A percentile compares a stretch with the other conserved stretches of the same genome.
These are phyloP conservation scores for Geopyxis carbonaria DNA, from an alignment of 495 filamentous ascomycete species.

Conservation along the genomic window DNA sequence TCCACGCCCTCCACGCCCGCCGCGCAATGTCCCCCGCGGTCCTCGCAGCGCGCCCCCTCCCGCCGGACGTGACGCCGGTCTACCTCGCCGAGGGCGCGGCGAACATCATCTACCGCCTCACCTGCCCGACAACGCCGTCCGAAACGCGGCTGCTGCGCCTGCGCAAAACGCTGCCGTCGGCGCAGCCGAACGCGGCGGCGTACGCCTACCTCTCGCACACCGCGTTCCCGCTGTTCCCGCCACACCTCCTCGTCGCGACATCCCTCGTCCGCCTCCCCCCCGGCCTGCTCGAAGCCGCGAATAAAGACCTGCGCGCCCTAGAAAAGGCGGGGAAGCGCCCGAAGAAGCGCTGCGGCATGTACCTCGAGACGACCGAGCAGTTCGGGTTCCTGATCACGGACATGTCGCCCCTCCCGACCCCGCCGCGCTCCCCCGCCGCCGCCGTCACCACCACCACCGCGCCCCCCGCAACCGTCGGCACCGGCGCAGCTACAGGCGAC, in stretches of 20 bases:
- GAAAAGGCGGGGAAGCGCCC: constrained; percentile 9
- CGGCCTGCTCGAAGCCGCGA: constrained; percentile 11
- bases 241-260: constrained; percentile 15
- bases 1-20: too few relatives aligned
- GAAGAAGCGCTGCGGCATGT: constrained; percentile 13
- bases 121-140: constrained; percentile 2
- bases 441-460: not conserved
- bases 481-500: too few relatives aligned
- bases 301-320: constrained; percentile 3
- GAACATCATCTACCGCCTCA: constrained; percentile 25
- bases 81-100: constrained; percentile 25
- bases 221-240: constrained; percentile 22
- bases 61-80: constrained; percentile 7
- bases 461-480: not conserved
- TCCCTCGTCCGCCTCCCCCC: constrained; percentile 13
- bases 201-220: constrained; percentile 14
- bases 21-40: too few relatives aligned
- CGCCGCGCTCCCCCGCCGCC: constrained; percentile 5
- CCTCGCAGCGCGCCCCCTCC: too few relatives aligned
- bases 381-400: constrained; percentile 63
- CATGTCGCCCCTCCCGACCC: constrained; percentile 46
- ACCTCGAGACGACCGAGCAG: constrained; percentile 28
- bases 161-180: constrained; percentile 22
- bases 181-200: constrained; percentile 18
- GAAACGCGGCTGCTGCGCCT: constrained; percentile 17